Conservation (phyloP, 768 basidiomycete species). For the Baorangia bicolor region DNA sequence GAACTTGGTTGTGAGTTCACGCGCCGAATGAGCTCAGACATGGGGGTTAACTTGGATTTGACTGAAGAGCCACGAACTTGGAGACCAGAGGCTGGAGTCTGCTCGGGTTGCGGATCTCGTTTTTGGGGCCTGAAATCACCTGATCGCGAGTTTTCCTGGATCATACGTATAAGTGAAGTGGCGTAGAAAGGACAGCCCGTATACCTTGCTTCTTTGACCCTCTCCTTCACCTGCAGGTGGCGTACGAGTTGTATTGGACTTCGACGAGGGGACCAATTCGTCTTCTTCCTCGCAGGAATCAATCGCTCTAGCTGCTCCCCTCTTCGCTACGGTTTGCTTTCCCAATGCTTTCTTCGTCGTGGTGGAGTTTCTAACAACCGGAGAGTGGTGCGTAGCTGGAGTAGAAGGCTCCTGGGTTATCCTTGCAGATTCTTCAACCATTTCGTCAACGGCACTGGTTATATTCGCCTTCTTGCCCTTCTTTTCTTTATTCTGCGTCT, state of each 20-base stretch:
- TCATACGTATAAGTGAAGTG: not conserved
- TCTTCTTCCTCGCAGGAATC: slow-evolving; percentile 30
- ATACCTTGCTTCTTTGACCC: slow-evolving; percentile 18
- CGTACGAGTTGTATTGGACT: not conserved
- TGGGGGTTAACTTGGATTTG: slow-evolving; percentile 57
- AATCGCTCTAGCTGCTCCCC: slow-evolving; percentile 30
- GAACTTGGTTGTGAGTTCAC: slow-evolving; percentile 67
- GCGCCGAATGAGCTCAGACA: slow-evolving; percentile 75
- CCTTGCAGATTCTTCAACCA: slow-evolving; percentile 1
- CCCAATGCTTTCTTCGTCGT: slow-evolving; percentile 22
- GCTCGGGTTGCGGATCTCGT: slow-evolving; percentile 4
- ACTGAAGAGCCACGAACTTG: slow-evolving; percentile 39
- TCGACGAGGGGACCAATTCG: not conserved
- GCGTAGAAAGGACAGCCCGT: not conserved
- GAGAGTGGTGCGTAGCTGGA: not conserved
- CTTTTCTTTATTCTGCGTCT: slow-evolving; percentile 19
- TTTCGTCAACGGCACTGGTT: slow-evolving; percentile 5
- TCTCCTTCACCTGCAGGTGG: slow-evolving; percentile 3
- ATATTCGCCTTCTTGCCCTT: slow-evolving; percentile 31
- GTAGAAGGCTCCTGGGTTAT: slow-evolving; percentile 1
- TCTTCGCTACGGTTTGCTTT: slow-evolving; percentile 17
- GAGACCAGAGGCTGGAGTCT: slow-evolving; percentile 6
- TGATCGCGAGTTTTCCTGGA: slow-evolving; percentile 15
- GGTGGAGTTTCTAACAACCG: not conserved
- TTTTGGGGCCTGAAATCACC: slow-evolving; percentile 1